Base-by-base conservation (phyloP, 2,329 filamentous ascomycete species). In the Cordyceps militaris region DNA sequence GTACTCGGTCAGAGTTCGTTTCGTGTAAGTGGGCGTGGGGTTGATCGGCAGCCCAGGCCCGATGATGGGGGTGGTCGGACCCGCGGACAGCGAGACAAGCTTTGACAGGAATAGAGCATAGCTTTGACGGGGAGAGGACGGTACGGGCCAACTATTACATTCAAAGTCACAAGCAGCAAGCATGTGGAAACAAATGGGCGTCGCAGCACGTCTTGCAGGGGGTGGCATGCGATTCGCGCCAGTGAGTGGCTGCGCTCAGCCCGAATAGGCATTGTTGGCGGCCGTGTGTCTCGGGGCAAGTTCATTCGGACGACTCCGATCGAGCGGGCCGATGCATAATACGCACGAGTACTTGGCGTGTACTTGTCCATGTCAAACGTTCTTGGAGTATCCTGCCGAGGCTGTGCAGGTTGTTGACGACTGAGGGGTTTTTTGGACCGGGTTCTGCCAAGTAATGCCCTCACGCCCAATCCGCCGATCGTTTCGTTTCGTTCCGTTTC, bases 301-400 rank as follows among this genome's bases (percentile, higher is more conserved):
- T 48, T 58, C 56, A 5, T 58, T 54, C 56, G 56, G 56, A 49
- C 54, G 56, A 58, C 56, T 58, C 56, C 56, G 56, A 58, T 58
- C 56, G 56, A 28, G 56, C 49, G 50, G 56, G 56, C 47, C 48
- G 56, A 54, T 53, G 56, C 56, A 52, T 43, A 40, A 23, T 26
- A 11, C 16, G 28, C 30, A 24, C 21, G 30, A 55, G 52, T 55
- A 55, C 52, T 46, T 23, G 42, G 30, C 21, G 19, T 36, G 52
- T 55, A 55, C 52, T 30, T 7, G 11, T 13, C 13, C 38, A 55
- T 26, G 40, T 4, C n/a, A n/a, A 55, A n/a, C 16, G 34, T 42
- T 13, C 13, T 43, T 23, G 14, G 14, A n/a, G 14, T 40, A 13
- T 16, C 14, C 9, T 19, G 5, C 14, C n/a, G 34, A 42, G 38